Percentiles rank a stretch among this genome's conserved stretches.
These are phyloP conservation scores for Phialophora chinensis DNA, from an alignment of 2,329 filamentous ascomycete genomes.

Conservation along the genomic window DNA sequence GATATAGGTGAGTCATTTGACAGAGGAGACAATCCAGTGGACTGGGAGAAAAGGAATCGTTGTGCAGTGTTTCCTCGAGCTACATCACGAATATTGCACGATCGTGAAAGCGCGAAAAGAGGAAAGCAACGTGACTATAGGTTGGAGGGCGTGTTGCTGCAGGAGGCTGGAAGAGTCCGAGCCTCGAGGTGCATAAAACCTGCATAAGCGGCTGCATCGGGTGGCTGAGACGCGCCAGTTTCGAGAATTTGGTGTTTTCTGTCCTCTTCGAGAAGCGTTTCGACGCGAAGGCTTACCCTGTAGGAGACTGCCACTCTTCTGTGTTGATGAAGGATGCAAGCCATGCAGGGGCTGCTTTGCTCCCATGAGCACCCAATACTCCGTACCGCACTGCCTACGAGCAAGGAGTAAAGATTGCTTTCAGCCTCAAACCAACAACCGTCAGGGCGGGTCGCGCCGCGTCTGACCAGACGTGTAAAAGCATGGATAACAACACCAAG, in stretches of 20 bases:
- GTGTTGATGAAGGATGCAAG: no score
- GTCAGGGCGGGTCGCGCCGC: slow-evolving; percentile 1
- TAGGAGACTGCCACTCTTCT: background rate
- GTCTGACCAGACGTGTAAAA: background rate
- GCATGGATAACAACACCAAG: background rate
- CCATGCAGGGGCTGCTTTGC: background rate
- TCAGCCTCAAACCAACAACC: background rate
- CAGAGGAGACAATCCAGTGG: slow-evolving; percentile 21
- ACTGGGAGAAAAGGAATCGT: slow-evolving; percentile 24
- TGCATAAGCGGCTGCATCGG: slow-evolving; percentile 26
- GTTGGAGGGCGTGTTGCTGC: slow-evolving; percentile 16
- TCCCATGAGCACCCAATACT: no score
- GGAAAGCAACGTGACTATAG: slow-evolving; percentile 29
- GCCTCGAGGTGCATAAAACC: slow-evolving; percentile 28
- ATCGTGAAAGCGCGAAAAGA: slow-evolving; percentile 35
- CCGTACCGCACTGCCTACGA: background rate
- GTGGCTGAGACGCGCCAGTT: slow-evolving; percentile 30
- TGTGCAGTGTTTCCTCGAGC: slow-evolving; percentile 32
- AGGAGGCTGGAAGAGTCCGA: slow-evolving; percentile 17
- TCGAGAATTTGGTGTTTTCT: slow-evolving; percentile 5
- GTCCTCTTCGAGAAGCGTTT: slow-evolving; percentile 16
- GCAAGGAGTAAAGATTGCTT: background rate
- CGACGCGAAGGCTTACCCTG: slow-evolving; percentile 8
- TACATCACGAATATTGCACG: slow-evolving; percentile 39
- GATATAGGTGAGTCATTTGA: slow-evolving; percentile 21